Base-by-base conservation (phyloP, 2,329 filamentous ascomycete genomes). In the Paraphaeosphaeria sporulosa region DNA sequence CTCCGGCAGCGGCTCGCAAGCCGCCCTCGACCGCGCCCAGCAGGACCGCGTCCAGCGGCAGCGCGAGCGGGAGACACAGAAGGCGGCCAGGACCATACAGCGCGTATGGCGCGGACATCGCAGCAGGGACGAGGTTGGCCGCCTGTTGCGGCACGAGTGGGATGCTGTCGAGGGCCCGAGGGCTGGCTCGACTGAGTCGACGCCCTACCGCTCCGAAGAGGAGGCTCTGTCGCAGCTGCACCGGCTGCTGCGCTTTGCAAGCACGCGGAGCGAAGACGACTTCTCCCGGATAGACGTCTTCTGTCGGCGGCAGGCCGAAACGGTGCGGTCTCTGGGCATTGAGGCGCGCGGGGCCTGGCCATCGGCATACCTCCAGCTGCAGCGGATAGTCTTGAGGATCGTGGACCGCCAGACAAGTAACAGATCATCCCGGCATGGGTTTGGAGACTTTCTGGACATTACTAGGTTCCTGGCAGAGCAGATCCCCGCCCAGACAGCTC, bases 21-120 rank as follows among this genome's bases (percentile, higher is more conserved):
- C 90, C 71, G 90, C 94, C 1, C 86, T 98, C 30, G 91, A 90
- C 47, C 89, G 92, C 69, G 94, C 94, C 30, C 93, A 97, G 73
- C 92, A 93, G 68, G 93, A 97, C 69, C 89, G 95, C 32, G 83
- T 89, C 64, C 86, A 89, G 68, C 87, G 95, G 67, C 92, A 97
- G 70, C 87, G 88, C 53, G 93, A 98, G 71, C 86, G 94, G 68
- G 89, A 92, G 51, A 88, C 89, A 60, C 79, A 94, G 52, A 90
- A 89, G 71, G 92, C 94, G 4, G 87, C 88, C 15, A 89, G 86
- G 67, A 85, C 81, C 52, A 87, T 98, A 65, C 95, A 98, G 76
- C 86, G 87, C 66, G 82, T 86, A 77, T 98, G 94, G 94, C 87
- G 94, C 76, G 93, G 93, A 15, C 86, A 96, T 76, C 84, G 77